Evolutionary conservation across 2,329 filamentous ascomycete species (phyloP).

Genomic region (Botrytis fragariae): DNA sequence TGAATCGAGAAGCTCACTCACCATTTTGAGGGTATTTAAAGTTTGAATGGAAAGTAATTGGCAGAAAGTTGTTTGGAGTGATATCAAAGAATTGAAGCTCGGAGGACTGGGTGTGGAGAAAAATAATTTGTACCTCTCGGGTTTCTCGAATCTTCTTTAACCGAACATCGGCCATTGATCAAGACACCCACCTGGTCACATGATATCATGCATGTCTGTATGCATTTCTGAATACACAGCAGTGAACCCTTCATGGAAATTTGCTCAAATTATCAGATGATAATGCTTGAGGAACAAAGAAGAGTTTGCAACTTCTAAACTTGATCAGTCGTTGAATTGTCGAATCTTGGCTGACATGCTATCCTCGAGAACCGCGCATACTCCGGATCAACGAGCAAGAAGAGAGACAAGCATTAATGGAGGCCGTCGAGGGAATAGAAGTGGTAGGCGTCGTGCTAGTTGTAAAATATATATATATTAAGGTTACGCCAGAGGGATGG

Average conservation of each 20-base stretch:
- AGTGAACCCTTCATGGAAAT: background rate
- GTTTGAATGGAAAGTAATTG: conserved; percentile 3
- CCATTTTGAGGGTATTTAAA: background rate
- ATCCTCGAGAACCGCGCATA: background rate
- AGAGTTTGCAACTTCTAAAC: background rate
- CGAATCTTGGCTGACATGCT: background rate
- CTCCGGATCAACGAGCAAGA: background rate
- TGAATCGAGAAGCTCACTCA: background rate
- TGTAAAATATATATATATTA: background rate
- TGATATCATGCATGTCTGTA: background rate
- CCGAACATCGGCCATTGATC: conserved; percentile 20
- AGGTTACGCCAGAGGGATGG: background rate
- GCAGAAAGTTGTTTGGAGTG: background rate
- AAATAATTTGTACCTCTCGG: conserved; percentile 19
- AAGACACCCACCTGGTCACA: conserved; percentile 19
- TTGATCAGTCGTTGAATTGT: background rate
- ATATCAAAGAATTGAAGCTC: conserved; percentile 16
- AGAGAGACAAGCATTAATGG: background rate
- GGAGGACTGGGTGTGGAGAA: conserved; percentile 19
- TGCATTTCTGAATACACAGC: background rate
- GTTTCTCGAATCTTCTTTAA: conserved; percentile 21
- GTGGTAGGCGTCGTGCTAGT: background rate
- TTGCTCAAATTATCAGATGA: background rate
- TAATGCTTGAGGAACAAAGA: background rate
- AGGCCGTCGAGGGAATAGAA: background rate